Evolutionary conservation across 805 yeast species (phyloP).

Genomic region (Cyberlindnera japonica): DNA sequence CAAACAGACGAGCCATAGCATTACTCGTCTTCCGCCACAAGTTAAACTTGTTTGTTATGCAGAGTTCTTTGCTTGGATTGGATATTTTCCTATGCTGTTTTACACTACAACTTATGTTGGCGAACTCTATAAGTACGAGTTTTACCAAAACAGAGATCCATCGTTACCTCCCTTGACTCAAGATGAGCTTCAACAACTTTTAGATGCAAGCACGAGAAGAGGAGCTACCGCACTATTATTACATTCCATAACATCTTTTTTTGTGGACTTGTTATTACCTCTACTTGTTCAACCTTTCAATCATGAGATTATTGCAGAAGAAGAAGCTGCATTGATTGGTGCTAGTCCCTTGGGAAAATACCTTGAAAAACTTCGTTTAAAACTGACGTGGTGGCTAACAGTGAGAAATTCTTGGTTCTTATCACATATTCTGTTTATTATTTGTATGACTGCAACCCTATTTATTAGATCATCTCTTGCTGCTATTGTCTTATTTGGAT

Average conservation of each 20-base stretch:
- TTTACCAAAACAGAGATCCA: constrained; percentile 33
- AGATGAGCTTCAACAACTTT: constrained; percentile 33
- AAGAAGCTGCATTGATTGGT: constrained; percentile 10
- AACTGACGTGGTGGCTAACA: constrained; percentile 24
- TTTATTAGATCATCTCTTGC: constrained; percentile 36
- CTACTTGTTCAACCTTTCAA: constrained; percentile 35
- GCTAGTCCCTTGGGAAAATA: constrained; percentile 4
- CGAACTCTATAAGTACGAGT: constrained; percentile 46
- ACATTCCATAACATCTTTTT: constrained; percentile 46
- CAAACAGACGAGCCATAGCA: constrained; percentile 35
- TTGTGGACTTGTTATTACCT: constrained; percentile 44
- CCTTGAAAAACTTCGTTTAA: constrained; percentile 14
- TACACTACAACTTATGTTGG: constrained; percentile 66
- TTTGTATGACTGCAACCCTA: constrained; percentile 46
- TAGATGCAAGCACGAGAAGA: constrained; percentile 46
- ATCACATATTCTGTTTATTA: constrained; percentile 48
- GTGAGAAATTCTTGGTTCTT: constrained; percentile 45
- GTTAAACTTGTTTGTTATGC: constrained; percentile 49
- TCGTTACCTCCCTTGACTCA: constrained; percentile 34
- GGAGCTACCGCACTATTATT: constrained; percentile 50
- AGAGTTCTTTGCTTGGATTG: constrained; percentile 66
- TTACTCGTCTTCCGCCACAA: constrained; percentile 44
- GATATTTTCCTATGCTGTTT: constrained; percentile 62
- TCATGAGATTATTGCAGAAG: constrained; percentile 9
- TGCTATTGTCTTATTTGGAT: constrained; percentile 47